Conservation (phyloP, 2,329 filamentous ascomycete species). For the Setomelanomma holmii region DNA sequence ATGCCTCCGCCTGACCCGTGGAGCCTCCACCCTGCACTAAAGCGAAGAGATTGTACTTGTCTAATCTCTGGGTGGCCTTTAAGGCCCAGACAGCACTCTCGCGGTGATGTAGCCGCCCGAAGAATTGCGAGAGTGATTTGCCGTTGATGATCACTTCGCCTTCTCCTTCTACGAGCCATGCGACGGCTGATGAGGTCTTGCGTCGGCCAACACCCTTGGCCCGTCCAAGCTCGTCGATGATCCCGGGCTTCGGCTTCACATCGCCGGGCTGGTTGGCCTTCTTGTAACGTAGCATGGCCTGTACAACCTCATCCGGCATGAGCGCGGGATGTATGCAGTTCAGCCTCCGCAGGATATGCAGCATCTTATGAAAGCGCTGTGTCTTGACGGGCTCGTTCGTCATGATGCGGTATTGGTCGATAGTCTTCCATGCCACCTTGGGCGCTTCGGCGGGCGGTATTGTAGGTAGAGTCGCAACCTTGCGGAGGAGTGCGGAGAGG, state of each 20-base stretch:
- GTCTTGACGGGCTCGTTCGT: conserved; percentile 58
- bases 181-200: conserved; percentile 85
- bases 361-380: conserved; percentile 78
- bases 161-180: conserved; percentile 89
- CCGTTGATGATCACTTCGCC: conserved; percentile 92
- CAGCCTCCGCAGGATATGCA: conserved; percentile 77
- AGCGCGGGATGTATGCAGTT: conserved; percentile 84
- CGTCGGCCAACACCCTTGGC: conserved; percentile 82
- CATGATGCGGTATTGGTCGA: conserved; percentile 73
- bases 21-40: conserved; percentile 84
- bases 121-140: conserved; percentile 80
- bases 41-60: conserved; percentile 98
- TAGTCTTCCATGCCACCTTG: conserved; percentile 79
- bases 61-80: conserved; percentile 79
- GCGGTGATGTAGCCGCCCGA: conserved; percentile 88
- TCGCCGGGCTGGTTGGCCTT: conserved; percentile 75
- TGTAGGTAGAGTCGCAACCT: conserved; percentile 75
- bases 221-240: conserved; percentile 78
- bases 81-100: conserved; percentile 94
- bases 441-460: conserved; percentile 71
- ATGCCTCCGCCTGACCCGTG: conserved; percentile 93
- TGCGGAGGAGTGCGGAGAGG: conserved; percentile 74
- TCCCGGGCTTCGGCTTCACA: conserved; percentile 67
- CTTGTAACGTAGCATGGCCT: conserved; percentile 73
- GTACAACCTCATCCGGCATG: conserved; percentile 72